Evolutionary conservation across 1,284 basidiomycete species (phyloP).

Genomic region (Pseudomicrostroma phylloplanum): DNA sequence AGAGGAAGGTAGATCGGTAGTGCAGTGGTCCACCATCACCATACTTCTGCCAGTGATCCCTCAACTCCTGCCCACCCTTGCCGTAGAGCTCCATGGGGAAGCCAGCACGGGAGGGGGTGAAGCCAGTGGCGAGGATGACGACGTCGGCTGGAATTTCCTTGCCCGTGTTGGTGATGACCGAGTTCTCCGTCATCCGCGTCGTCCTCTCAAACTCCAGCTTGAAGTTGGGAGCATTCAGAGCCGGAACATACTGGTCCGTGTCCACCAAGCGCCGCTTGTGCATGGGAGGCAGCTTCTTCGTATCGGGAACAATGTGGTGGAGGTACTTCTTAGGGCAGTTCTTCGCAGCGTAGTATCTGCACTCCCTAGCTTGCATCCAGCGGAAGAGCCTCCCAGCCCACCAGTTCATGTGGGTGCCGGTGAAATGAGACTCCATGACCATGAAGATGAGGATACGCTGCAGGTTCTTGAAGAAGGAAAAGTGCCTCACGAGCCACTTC

Average conservation of each 20-base stretch:
- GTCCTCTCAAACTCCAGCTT: slow-evolving; percentile 31
- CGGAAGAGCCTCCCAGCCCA: slow-evolving; percentile 23
- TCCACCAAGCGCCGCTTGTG: slow-evolving; percentile 44
- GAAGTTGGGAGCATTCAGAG: slow-evolving; percentile 32
- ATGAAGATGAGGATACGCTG: slow-evolving; percentile 37
- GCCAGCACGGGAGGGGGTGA: slow-evolving; percentile 29
- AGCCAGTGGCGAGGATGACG: slow-evolving; percentile 48
- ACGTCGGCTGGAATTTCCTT: slow-evolving; percentile 42
- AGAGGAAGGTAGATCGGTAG: slow-evolving; percentile 37
- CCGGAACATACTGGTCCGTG: slow-evolving; percentile 32
- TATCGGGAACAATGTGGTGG: slow-evolving; percentile 34
- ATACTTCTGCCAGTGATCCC: slow-evolving; percentile 37
- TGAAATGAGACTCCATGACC: slow-evolving; percentile 38
- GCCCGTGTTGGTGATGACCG: slow-evolving; percentile 39
- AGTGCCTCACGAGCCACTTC: slow-evolving; percentile 33
- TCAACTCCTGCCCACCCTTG: slow-evolving; percentile 19
- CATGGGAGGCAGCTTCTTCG: slow-evolving; percentile 20
- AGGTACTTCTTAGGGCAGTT: slow-evolving; percentile 44
- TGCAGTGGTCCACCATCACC: slow-evolving; percentile 35
- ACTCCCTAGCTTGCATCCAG: slow-evolving; percentile 27
- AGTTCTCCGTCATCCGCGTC: slow-evolving; percentile 33
- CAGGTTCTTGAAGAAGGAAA: slow-evolving; percentile 27
- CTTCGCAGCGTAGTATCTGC: slow-evolving; percentile 31
- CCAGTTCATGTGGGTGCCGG: slow-evolving; percentile 27
- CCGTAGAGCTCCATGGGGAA: slow-evolving; percentile 40